These are phyloP conservation scores for Ustilago hordei DNA, from an alignment of 1,284 basidiomycete genomes.

Conservation along the genomic window DNA sequence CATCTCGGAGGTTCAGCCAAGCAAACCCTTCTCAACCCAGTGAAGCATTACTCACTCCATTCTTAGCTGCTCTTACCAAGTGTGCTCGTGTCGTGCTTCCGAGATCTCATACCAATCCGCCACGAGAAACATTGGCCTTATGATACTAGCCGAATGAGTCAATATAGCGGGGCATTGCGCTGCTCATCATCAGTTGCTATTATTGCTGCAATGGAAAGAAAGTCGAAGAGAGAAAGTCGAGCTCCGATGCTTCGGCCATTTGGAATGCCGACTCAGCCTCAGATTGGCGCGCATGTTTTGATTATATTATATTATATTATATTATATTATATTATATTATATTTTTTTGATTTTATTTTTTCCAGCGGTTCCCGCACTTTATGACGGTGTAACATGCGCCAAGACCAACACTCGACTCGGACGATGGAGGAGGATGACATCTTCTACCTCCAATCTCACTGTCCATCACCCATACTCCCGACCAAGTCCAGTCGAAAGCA, in stretches of 20 bases:
- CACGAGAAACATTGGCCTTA: no score
- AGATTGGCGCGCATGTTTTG: constrained; percentile 3
- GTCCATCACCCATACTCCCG: no score
- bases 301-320: no score
- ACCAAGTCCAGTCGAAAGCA: no score
- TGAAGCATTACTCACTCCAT: no score
- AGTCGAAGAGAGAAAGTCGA: neutral
- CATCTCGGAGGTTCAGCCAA: no score
- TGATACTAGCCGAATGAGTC: no score
- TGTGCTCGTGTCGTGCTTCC: neutral
- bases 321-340: no score
- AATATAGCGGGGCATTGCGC: no score
- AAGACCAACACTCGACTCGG: constrained; percentile 3
- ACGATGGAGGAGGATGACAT: neutral
- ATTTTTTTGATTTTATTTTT: neutral
- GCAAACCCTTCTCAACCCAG: no score
- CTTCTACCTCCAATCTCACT: neutral
- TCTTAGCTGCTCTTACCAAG: neutral
- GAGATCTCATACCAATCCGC: neutral
- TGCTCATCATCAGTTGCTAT: no score
- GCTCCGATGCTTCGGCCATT: constrained; percentile 23
- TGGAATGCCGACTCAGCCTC: constrained; percentile 22
- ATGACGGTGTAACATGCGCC: no score
- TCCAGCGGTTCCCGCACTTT: neutral
- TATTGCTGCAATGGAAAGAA: neutral